Percentiles rank a stretch among this genome's conserved stretches.
These are phyloP conservation scores for Cryptococcus deneoformans DNA, from an alignment of 1,284 basidiomycete species.

Conservation along the genomic window DNA sequence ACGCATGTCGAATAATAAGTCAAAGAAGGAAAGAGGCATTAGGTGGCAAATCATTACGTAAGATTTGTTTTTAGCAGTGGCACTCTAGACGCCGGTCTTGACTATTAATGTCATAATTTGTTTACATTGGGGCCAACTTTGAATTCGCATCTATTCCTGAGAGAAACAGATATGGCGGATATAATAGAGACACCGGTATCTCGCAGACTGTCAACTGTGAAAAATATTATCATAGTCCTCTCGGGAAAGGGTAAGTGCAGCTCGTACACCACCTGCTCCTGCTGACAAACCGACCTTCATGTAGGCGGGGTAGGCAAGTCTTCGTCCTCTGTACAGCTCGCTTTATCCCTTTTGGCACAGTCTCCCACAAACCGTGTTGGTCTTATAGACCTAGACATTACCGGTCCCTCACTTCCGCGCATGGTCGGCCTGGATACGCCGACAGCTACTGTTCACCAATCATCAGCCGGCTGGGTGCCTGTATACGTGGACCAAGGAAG, in stretches of 20 bases:
- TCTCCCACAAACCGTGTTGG: slow-evolving; percentile 66
- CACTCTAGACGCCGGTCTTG: no score
- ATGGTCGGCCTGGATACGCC: slow-evolving; percentile 90
- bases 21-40: not conserved
- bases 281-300: not conserved
- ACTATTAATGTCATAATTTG: not conserved
- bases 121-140: not conserved
- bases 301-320: slow-evolving; percentile 95
- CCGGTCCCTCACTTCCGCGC: slow-evolving; percentile 93
- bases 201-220: slow-evolving; percentile 66
- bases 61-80: no score
- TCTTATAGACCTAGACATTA: slow-evolving; percentile 93
- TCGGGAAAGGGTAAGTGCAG: slow-evolving; percentile 68
- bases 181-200: slow-evolving; percentile 56
- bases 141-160: not conserved
- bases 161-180: slow-evolving; percentile 23
- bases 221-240: slow-evolving; percentile 87
- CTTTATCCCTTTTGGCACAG: slow-evolving; percentile 74
- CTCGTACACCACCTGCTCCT: not conserved
- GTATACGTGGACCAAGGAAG: slow-evolving; percentile 81
- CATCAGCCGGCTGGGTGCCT: slow-evolving; percentile 95
- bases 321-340: slow-evolving; percentile 89
- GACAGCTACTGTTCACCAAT: slow-evolving; percentile 69
- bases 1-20: not conserved
- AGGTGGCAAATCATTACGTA: slow-evolving; percentile 1